Base-by-base conservation (phyloP, 2,329 filamentous ascomycete genomes). In the Xylaria sp. region DNA sequence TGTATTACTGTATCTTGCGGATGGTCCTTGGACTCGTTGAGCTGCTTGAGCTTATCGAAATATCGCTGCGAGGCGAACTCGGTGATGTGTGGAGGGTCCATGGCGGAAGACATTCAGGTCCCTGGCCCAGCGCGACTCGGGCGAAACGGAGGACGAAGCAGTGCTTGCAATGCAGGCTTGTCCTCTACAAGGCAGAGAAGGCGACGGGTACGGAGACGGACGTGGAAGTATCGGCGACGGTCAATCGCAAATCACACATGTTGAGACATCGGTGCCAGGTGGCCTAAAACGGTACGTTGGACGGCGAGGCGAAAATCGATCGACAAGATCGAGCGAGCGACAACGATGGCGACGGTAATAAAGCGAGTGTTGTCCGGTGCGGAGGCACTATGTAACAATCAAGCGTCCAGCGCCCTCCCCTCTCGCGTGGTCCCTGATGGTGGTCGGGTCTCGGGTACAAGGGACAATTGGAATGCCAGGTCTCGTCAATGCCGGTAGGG, bases 41-140 rank as follows among this genome's bases (percentile, higher is more conserved):
- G 78, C 71, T 84, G 80, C 52, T 74, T 78, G 56, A 87, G 70
- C 71, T 88, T 88, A 50, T 80, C 78, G 61, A 86, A 84, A 66
- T 85, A 88, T 60, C 81, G 81, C 70, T 82, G 77, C 41, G 85
- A 88, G 57, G 83, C 85, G 72, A 88, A 88, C 69, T 88, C 85
- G 56, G 84, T 86, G 57, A 85, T 77, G 60, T 86, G 84, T 63
- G 80, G 77, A 65, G 81, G 82, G 60, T 87, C 84, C 83, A 86
- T 85, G 66, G 71, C 70, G 69, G 64, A 59, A 58, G 54, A 22
- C n/a, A 44, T 34, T 47, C 24, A 44, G 45, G 47, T 21, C 21
- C 47, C 59, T 57, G 40, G 39, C 62, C 63, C 46, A 40, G 50
- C 47, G 57, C 60, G 61, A 61, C 63, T 62, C 38, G 11, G 39